A percentile compares a stretch with the other conserved stretches of the same genome.
Evolutionary conservation across 371 early-diverging fungal species (phyloP).

Genomic region (Mortierella sp.): DNA sequence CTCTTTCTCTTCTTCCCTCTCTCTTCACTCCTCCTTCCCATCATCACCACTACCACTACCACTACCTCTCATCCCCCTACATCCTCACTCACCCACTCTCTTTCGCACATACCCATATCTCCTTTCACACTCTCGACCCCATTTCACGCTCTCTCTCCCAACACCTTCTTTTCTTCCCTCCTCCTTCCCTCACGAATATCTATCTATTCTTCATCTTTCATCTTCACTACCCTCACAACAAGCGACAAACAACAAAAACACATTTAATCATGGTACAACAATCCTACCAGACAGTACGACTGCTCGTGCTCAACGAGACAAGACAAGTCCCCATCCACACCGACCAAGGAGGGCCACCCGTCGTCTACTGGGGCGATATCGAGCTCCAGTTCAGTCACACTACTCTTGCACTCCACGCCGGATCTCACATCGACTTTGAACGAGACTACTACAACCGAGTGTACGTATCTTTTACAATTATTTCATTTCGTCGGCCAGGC

Average conservation of each 20-base stretch:
- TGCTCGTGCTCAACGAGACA: background rate
- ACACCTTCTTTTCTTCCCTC: background rate
- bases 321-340: background rate
- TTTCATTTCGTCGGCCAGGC: background rate
- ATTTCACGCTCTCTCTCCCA: background rate
- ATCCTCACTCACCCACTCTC: background rate
- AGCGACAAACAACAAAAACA: background rate
- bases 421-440: background rate
- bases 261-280: background rate
- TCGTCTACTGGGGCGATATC: slow-evolving; percentile 1
- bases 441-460: background rate
- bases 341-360: background rate
- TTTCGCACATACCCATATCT: background rate
- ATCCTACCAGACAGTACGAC: background rate
- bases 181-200: background rate
- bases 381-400: background rate
- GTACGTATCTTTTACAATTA: background rate
- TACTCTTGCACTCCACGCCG: background rate
- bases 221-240: background rate
- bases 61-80: background rate
- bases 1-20: background rate
- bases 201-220: background rate
- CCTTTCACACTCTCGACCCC: background rate
- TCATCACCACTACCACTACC: background rate
- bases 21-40: background rate